Percentiles rank a stretch among this genome's conserved stretches.
phyloP scores from a whole-genome alignment of 176 grass and related monocot species.

The Aegilops umbellulata region DNA sequence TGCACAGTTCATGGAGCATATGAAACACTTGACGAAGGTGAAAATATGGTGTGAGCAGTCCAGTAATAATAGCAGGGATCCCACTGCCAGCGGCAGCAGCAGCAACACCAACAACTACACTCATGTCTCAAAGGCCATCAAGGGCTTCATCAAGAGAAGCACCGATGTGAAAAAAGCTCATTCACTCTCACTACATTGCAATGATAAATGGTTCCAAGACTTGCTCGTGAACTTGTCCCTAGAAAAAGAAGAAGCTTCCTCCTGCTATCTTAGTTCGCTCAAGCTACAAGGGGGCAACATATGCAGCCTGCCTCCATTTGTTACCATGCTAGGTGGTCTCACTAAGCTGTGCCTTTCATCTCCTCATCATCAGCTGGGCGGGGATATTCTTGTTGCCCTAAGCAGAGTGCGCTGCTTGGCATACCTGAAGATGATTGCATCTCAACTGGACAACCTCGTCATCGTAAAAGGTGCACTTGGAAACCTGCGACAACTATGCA shows the following conservation, averaged over 20 bases:
- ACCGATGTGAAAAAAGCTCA: not conserved
- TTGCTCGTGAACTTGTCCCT: not conserved
- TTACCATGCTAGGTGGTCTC: not conserved
- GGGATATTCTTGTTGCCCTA: not conserved
- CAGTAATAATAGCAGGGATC: not conserved
- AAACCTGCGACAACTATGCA: not conserved
- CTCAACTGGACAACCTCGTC: not conserved
- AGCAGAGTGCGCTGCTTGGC: not conserved
- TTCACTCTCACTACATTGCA: not conserved
- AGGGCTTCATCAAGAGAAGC: constrained; percentile 4
- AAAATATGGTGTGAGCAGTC: not conserved
- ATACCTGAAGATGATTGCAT: not conserved
- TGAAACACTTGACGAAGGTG: not conserved
- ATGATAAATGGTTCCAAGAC: not conserved
- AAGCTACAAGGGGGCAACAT: constrained; percentile 4
- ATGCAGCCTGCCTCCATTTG: not conserved
- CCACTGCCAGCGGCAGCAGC: not conserved
- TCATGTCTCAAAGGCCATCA: not conserved
- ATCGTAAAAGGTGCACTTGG: not conserved
- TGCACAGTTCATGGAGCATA: not conserved
- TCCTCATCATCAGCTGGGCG: not conserved
- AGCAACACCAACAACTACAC: not conserved
- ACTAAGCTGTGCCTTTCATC: not conserved
- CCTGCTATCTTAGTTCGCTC: not conserved
- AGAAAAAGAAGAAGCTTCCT: not conserved